Evolutionary conservation across 2,329 filamentous ascomycete species (phyloP), one percentile per base, ranked within the genome.

Genomic region (Epichloe coenophiala): DNA sequence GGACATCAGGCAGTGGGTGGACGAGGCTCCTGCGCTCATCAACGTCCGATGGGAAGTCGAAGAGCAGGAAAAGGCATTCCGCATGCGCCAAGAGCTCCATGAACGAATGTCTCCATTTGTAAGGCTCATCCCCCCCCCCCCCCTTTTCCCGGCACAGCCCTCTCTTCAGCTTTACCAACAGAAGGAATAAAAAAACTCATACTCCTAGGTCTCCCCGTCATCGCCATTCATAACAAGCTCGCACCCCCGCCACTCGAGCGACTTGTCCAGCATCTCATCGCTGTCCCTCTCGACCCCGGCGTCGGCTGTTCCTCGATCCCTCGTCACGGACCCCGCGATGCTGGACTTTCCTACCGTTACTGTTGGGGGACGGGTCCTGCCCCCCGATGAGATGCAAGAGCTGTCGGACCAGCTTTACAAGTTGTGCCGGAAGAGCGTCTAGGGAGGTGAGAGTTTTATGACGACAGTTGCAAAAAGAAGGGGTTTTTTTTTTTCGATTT

Each of bases 31-130:
- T 1, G 61, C 67, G 2, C 68, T 77, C 7, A 77, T 84, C 45
- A 58, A 65, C 8, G 69, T 71, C 11, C 73, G 81, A 19, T 86
- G 83, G 83, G 62, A 70, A 6, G 70, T 78, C 21, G 82, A 86
- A 57, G 71, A 74, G 17, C 74, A 78, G 45, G 75, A 80, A 39
- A 71, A 68, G 37, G 59, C 66, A 6, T 65, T 67, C 17, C 65
- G 73, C 27, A 66, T 71, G 8, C 65, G 67, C 33, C 63, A 68
- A 44, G 73, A 75, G 36, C 66, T 71, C 31, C 67, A 68, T 19
- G 75, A 78, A 58, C 64, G 69, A 47, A 68, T 71, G 52, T 59
- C 58, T 1, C 59, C 62, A 11, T 61, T 57, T 44, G 51, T 59
- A 42, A 52, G 57, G 8, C 27, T 38, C 13, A 4, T 27, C 15